Percentiles rank a stretch among this genome's conserved stretches.
phyloP scores from a whole-genome alignment of 352 stramenopile species.

The Phytophthora kernoviae region DNA sequence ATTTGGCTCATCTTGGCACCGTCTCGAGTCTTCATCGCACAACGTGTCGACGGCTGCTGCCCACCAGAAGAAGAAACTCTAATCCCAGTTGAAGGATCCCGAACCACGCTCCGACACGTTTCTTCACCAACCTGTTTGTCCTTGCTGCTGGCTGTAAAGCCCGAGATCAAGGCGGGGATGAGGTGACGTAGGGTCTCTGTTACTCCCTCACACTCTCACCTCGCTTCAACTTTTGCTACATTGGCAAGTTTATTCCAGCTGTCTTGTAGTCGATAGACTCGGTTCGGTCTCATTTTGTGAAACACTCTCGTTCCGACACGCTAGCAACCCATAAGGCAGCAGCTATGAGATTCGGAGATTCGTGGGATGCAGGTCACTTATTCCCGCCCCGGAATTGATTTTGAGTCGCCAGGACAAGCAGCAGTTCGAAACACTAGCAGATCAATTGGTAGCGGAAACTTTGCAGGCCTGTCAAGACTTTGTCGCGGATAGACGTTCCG shows the following conservation, averaged over 20 bases:
- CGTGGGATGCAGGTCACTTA: slow-evolving; percentile 39
- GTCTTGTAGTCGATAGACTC: no score
- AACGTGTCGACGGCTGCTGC: slow-evolving; percentile 9
- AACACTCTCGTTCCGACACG: slow-evolving; percentile 13
- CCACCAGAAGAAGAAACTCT: slow-evolving; percentile 5
- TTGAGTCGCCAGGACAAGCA: slow-evolving; percentile 25
- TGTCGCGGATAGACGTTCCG: slow-evolving; percentile 11
- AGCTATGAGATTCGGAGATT: slow-evolving; percentile 35
- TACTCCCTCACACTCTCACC: slow-evolving; percentile 2
- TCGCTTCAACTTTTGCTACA: slow-evolving; percentile 23
- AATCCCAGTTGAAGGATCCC: slow-evolving; percentile 30
- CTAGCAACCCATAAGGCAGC: not conserved
- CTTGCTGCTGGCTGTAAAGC: slow-evolving; percentile 25
- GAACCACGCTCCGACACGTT: slow-evolving; percentile 6
- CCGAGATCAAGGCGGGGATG: not conserved
- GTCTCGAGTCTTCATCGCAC: slow-evolving; percentile 1
- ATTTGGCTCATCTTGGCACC: not conserved
- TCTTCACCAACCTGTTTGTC: not conserved
- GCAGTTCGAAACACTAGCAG: slow-evolving; percentile 26
- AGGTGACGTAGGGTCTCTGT: slow-evolving; percentile 4
- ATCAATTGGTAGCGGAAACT: slow-evolving; percentile 40
- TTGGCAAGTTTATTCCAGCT: slow-evolving; percentile 12
- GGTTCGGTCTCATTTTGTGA: slow-evolving; percentile 20
- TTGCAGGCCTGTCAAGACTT: slow-evolving; percentile 38
- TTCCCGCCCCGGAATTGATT: slow-evolving; percentile 33